Conservation (phyloP, 2,329 filamentous ascomycete species). For the Allantophomopsis cytisporea region DNA sequence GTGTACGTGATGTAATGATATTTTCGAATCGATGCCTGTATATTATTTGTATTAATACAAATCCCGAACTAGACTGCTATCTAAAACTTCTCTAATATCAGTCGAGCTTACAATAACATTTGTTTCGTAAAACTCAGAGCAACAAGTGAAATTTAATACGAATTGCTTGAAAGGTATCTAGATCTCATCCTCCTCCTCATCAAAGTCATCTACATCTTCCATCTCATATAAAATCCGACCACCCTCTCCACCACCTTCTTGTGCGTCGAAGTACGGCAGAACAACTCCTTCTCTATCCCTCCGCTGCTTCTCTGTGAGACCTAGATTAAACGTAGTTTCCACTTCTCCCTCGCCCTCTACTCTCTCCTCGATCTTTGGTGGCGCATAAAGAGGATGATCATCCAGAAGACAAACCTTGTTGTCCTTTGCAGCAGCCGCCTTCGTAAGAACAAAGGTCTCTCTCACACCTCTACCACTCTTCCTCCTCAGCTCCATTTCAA, state of each 20-base stretch:
- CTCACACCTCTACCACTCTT: constrained; percentile 67
- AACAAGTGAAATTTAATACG: no score
- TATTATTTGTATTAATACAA: no score
- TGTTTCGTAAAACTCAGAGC: no score
- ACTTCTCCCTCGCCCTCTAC: constrained; percentile 26
- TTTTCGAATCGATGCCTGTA: no score
- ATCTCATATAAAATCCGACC: constrained; percentile 94
- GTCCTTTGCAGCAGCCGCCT: constrained; percentile 22
- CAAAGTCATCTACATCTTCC: constrained; percentile 89
- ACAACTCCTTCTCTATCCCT: constrained; percentile 79
- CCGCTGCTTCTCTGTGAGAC: constrained; percentile 82
- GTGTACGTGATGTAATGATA: no score
- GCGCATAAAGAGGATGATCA: constrained; percentile 60
- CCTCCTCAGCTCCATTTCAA: constrained; percentile 77
- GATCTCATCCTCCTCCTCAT: constrained; percentile 62
- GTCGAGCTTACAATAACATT: no score
- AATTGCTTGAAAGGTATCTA: constrained; percentile 1
- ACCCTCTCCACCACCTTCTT: constrained; percentile 72
- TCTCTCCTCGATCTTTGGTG: constrained; percentile 24
- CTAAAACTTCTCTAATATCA: no score
- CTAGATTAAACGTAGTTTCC: constrained; percentile 72
- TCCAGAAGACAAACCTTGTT: constrained; percentile 50
- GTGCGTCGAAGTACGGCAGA: constrained; percentile 91
- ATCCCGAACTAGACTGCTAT: no score
- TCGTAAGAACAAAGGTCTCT: constrained; percentile 47